Evolutionary conservation across 2,329 filamentous ascomycete genomes (phyloP).

Genomic region (Cercospora janseana): DNA sequence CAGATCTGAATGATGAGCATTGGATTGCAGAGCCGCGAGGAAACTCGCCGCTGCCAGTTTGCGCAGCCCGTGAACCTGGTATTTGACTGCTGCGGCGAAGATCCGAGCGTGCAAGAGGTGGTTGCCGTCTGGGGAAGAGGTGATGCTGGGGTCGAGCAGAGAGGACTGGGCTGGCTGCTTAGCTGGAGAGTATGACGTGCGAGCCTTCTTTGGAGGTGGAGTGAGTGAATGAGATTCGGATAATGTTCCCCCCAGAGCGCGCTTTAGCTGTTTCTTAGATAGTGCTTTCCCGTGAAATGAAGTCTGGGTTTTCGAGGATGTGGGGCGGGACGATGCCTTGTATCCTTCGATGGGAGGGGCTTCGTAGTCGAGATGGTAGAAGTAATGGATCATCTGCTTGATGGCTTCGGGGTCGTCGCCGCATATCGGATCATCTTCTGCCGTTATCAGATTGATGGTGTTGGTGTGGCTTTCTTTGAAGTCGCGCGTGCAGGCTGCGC

Average conservation of each 20-base stretch:
- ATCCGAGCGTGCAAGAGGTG: slow-evolving; percentile 24
- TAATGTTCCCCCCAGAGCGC: too few relatives aligned
- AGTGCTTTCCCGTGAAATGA: too few relatives aligned
- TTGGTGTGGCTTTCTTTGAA: slow-evolving; percentile 22
- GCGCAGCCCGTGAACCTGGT: slow-evolving; percentile 23
- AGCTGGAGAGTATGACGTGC: too few relatives aligned
- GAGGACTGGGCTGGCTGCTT: not conserved
- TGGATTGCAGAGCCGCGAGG: slow-evolving; percentile 32
- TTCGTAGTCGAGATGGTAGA: slow-evolving; percentile 33
- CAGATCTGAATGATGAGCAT: slow-evolving; percentile 38
- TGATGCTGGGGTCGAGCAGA: not conserved
- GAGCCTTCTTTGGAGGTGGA: not conserved
- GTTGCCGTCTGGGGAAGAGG: not conserved
- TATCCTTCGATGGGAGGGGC: not conserved
- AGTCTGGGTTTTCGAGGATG: too few relatives aligned
- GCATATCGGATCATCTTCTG: slow-evolving; percentile 16
- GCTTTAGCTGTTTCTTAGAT: too few relatives aligned
- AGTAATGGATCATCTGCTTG: slow-evolving; percentile 32
- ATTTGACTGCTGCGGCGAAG: slow-evolving; percentile 28
- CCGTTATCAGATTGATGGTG: slow-evolving; percentile 23
- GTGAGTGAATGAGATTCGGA: too few relatives aligned
- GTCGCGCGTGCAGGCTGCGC: not conserved
- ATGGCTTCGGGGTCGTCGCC: slow-evolving; percentile 31
- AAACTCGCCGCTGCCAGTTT: slow-evolving; percentile 22
- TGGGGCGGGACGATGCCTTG: not conserved